Evolutionary conservation across 768 basidiomycete species (phyloP).

Genomic region (Tricholoma furcatifolium): DNA sequence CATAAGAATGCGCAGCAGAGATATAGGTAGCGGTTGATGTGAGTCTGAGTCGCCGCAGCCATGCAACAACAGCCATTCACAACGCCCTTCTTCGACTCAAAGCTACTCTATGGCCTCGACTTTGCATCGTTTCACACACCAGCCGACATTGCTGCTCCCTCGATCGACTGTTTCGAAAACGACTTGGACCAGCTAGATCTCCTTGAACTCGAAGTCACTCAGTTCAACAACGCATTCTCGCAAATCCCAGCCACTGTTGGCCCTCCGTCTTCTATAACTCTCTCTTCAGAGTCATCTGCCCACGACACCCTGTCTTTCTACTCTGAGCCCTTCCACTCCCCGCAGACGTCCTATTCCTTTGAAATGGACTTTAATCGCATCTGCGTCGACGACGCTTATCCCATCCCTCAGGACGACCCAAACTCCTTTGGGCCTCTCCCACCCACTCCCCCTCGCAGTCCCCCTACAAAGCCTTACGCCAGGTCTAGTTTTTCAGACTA

Average conservation of each 20-base stretch:
- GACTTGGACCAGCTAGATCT: slow-evolving; percentile 79
- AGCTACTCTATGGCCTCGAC: slow-evolving; percentile 44
- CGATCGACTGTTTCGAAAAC: slow-evolving; percentile 80
- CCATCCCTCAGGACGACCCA: slow-evolving; percentile 36
- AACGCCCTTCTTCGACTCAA: slow-evolving; percentile 12
- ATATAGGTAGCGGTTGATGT: not conserved
- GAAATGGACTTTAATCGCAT: slow-evolving; percentile 73
- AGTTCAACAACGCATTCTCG: slow-evolving; percentile 63
- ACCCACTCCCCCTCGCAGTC: slow-evolving; percentile 55
- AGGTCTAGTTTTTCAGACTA: slow-evolving; percentile 72
- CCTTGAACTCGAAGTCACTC: slow-evolving; percentile 62
- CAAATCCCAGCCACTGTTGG: slow-evolving; percentile 64
- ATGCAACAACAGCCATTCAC: slow-evolving; percentile 17
- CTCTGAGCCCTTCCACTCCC: slow-evolving; percentile 63
- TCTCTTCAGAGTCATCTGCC: slow-evolving; percentile 76
- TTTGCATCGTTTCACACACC: slow-evolving; percentile 70
- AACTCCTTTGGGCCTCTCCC: slow-evolving; percentile 58
- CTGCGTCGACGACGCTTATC: slow-evolving; percentile 62
- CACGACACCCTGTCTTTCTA: slow-evolving; percentile 68
- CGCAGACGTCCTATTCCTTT: slow-evolving; percentile 55
- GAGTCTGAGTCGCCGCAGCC: not conserved
- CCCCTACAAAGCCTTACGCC: slow-evolving; percentile 34
- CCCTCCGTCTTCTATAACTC: slow-evolving; percentile 77
- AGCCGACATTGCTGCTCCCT: slow-evolving; percentile 71
- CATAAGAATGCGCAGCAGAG: slow-evolving; percentile 5